Evolutionary conservation across 192 early-diverging fungal genomes (phyloP), one percentile per base, ranked within the genome.

Genomic region (Gigaspora rosea): DNA sequence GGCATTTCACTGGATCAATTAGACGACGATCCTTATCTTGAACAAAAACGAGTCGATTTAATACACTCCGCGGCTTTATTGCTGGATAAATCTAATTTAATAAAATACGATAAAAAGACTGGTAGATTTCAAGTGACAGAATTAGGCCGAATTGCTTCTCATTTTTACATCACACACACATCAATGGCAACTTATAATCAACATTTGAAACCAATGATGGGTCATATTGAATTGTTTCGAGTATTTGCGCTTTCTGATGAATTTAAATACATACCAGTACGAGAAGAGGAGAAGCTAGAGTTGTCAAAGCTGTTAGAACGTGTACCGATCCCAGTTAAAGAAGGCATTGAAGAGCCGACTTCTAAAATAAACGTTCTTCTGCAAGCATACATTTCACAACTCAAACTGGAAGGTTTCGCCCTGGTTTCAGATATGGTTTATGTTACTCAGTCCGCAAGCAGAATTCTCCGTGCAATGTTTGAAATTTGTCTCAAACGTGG

Each of bases 351-450:
- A 78, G 93, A 94, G 66, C 92, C 96, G 1, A 91, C 92, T 46
- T 93, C 96, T 61, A 99, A 99, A 81, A 92, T 98, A 76, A 96
- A 95, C 78, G 94, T 96, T 32, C 82, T 99, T 51, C 85, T 99
- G 41, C 98, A 99, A 80, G 86, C 95, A 1, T 94, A 98, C 82
- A 96, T 99, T 62, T 96, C 96, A n/a, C 92, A 95, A 75, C 89
- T 98, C 47, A 92, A 93, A 72, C 77, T 99, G 48, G 91, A 96
- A 48, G 97, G 96, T 0, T 96, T 98, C 83, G 96, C 98, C 12
- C 85, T 99, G 50, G 95, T 96, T 74, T 90, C 95, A n/a, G 98
- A 99, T 75, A 95, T 97, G 94, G 96, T 96, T 1, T 98, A 96
- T 86, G 95, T 99, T 20, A 97, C 98, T 18, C 97, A 98, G 84